A percentile compares a stretch with the other conserved stretches of the same genome.
phyloP scores from a whole-genome alignment of 345 rosid species.

The Eutrema japonicum region DNA sequence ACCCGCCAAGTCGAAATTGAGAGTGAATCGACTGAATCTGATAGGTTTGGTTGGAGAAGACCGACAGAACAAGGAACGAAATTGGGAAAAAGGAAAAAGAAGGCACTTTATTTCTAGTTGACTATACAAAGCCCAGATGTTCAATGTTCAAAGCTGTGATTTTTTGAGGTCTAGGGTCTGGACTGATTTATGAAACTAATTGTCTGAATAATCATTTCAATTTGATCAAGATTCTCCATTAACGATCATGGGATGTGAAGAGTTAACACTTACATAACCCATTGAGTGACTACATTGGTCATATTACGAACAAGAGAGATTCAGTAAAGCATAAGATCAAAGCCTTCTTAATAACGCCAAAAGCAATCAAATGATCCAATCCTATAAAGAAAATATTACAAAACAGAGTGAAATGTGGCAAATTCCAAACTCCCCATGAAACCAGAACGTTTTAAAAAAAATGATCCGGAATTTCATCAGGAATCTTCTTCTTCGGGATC shows the following conservation, averaged over 20 bases:
- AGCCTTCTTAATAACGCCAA: slow-evolving; percentile 10
- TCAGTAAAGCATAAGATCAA: slow-evolving; percentile 3
- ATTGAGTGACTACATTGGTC: neutral
- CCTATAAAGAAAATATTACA: slow-evolving; percentile 19
- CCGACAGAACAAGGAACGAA: slow-evolving; percentile 8
- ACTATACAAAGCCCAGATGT: slow-evolving; percentile 30
- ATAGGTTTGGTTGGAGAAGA: slow-evolving; percentile 22
- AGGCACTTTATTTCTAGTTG: neutral
- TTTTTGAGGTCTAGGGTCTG: neutral
- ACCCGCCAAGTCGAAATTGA: slow-evolving; percentile 24
- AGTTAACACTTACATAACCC: slow-evolving; percentile 1
- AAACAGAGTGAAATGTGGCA: neutral
- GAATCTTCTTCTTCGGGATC: slow-evolving; percentile 40
- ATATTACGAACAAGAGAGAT: slow-evolving; percentile 14
- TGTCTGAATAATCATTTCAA: neutral
- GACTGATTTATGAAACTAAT: neutral
- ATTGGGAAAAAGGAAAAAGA: slow-evolving; percentile 2
- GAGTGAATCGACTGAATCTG: slow-evolving; percentile 13
- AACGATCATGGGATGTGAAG: neutral
- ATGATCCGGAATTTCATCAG: slow-evolving; percentile 27
- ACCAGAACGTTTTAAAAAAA: slow-evolving; percentile 28
- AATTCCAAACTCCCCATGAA: slow-evolving; percentile 19
- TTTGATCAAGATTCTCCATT: neutral
- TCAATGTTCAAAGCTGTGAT: slow-evolving; percentile 11
- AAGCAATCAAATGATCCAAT: slow-evolving; percentile 3